phyloP scores from a whole-genome alignment of 192 early-diverging fungal genomes.

The Funneliformis mosseae region DNA sequence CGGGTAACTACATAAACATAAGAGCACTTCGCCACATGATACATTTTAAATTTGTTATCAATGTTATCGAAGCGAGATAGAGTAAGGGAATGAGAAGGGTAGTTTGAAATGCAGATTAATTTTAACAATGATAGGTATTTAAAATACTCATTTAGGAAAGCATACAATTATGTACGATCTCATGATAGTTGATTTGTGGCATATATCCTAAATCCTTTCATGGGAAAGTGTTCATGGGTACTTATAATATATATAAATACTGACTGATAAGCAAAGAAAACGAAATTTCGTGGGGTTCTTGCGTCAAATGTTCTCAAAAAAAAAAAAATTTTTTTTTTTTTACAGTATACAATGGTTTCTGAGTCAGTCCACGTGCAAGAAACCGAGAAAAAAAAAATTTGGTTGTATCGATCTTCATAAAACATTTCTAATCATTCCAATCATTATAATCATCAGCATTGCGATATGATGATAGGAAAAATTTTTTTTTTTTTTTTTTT shows the following conservation, averaged over 20 bases:
- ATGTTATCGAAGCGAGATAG: background rate
- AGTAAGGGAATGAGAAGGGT: background rate
- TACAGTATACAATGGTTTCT: no score
- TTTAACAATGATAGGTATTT: background rate
- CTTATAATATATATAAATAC: background rate
- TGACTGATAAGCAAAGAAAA: background rate
- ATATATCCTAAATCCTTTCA: background rate
- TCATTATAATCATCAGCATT: no score
- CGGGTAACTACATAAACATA: background rate
- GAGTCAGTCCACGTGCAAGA: no score
- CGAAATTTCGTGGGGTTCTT: no score
- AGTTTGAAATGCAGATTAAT: background rate
- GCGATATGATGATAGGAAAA: no score
- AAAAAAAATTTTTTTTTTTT: background rate
- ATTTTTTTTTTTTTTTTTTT: no score
- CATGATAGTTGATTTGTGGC: background rate
- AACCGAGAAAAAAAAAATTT: no score
- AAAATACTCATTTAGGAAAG: background rate
- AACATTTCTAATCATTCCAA: no score
- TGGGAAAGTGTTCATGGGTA: background rate
- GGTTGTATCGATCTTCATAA: no score
- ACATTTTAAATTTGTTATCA: background rate
- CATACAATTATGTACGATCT: background rate
- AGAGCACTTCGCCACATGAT: background rate
- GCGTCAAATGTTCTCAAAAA: no score